These are phyloP conservation scores for Wickerhamiella spandovensis DNA, from an alignment of 805 yeast genomes.

Conservation along the genomic window DNA sequence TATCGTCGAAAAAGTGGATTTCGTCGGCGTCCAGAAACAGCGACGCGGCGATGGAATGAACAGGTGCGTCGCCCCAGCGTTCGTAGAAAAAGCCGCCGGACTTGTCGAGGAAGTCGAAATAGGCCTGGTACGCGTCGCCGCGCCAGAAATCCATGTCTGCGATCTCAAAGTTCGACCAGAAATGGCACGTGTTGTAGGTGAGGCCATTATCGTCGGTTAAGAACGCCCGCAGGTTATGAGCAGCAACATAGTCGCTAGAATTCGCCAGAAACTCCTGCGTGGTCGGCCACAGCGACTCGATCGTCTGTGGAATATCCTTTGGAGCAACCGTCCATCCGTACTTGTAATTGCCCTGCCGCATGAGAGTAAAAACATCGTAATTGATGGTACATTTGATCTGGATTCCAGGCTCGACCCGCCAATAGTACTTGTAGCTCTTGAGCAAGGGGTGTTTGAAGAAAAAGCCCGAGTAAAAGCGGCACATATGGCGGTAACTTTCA, in stretches of 20 bases:
- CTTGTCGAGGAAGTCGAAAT: constrained; percentile 60
- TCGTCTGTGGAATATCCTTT: constrained; percentile 48
- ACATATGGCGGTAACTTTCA: constrained; percentile 63
- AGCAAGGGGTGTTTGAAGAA: constrained; percentile 50
- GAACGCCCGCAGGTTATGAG: constrained; percentile 51
- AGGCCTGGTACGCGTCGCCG: constrained; percentile 50
- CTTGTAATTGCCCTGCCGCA: constrained; percentile 40
- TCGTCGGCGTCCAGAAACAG: constrained; percentile 56
- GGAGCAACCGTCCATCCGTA: constrained; percentile 60
- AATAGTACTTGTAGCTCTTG: constrained; percentile 49
- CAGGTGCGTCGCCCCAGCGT: constrained; percentile 92
- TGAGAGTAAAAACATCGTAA: constrained; percentile 46
- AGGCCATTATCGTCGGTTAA: constrained; percentile 56
- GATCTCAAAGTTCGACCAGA: constrained; percentile 82
- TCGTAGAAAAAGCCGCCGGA: constrained; percentile 91
- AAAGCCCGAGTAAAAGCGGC: constrained; percentile 66
- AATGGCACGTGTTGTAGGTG: constrained; percentile 70
- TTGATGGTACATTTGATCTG: constrained; percentile 46
- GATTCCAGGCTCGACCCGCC: constrained; percentile 69
- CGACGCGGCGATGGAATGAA: constrained; percentile 77
- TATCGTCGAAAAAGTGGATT: constrained; percentile 65
- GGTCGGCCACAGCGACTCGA: constrained; percentile 49
- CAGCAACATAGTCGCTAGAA: constrained; percentile 39
- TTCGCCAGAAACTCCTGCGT: constrained; percentile 33
- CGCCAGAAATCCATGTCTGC: constrained; percentile 67